Base-by-base conservation (phyloP, 2,329 filamentous ascomycete species). In the Penicillium sp. region DNA sequence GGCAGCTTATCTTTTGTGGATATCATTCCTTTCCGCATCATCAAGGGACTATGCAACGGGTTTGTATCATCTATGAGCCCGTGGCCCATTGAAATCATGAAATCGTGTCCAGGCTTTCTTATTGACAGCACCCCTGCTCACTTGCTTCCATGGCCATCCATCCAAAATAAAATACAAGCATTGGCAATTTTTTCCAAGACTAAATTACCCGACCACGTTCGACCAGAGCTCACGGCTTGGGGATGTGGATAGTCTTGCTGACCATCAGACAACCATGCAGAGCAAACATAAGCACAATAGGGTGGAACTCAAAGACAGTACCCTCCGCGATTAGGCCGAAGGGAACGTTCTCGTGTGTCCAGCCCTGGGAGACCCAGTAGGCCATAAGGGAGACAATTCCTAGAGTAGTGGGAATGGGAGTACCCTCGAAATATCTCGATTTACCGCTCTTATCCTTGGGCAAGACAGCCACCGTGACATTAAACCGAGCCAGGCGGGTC, bases 401-500 rank as follows among this genome's bases (percentile, higher is more conserved):
- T 20, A 97, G 75, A 20, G 87, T 90, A 3, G 89, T 97, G 1
- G 93, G 93, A 61, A 97, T 96, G 1, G 93, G 93, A 0, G 91
- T 95, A 59, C 93, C 93, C 73, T 98, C 93, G 60, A 98, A 98
- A 73, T 95, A 98, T 64, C 86, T 81, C 49, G 87, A 89, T 74
- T 98, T 98, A 58, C 93, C 93, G 0, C 80, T 81, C 40, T 83
- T 85, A 67, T 98, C 93, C 72, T 97, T 96, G 52, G 93, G 93
- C 10, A 98, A 80, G 58, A 85, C 83, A 28, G 84, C 79, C 29
- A 93, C 90, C 9, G 93, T 97, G 42, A 98, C 93, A 69, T 98
- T 98, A 82, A 98, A 98, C 56, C 93, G 86, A 37, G 93, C 93
- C 9, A 98, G 82, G 40, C 93, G 85, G 2, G 90, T 95, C 38